A percentile compares a stretch with the other conserved stretches of the same genome.
Evolutionary conservation across 306 rosid species (phyloP).

Genomic region (Coriaria nepalensis): DNA sequence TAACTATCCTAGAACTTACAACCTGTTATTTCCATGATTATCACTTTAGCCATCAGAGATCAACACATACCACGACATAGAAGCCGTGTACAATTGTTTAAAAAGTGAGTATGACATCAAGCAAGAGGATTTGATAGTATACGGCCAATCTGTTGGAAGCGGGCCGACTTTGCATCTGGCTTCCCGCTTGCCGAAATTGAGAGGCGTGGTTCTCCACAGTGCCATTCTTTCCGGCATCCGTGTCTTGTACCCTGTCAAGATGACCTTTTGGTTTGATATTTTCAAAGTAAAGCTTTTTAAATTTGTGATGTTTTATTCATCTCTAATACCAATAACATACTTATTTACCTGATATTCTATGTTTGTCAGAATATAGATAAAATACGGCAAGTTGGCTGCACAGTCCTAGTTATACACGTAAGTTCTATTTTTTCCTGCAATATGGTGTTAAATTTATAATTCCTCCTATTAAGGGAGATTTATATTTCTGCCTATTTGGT

Average conservation of each 20-base stretch:
- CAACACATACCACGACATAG: conserved; percentile 87
- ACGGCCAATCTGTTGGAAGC: conserved; percentile 98
- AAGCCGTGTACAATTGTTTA: conserved; percentile 88
- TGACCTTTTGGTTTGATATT: conserved; percentile 96
- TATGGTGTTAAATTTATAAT: not conserved
- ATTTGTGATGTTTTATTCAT: conserved; percentile 2
- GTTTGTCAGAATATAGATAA: conserved; percentile 83
- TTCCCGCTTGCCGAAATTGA: conserved; percentile 51
- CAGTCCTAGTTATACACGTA: conserved; percentile 94
- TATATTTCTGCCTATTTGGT: conserved; percentile 1
- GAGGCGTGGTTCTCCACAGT: conserved; percentile 98
- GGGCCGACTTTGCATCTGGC: conserved; percentile 91
- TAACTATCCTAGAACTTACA: conserved; percentile 5
- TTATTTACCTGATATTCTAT: not conserved
- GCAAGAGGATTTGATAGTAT: conserved; percentile 84
- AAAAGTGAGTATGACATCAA: conserved; percentile 55
- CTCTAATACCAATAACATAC: not conserved
- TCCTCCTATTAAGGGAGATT: no score
- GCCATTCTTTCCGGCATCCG: conserved; percentile 95
- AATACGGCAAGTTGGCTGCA: conserved; percentile 67
- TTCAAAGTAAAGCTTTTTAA: conserved; percentile 52
- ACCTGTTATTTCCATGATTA: conserved; percentile 17
- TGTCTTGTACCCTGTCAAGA: conserved; percentile 81
- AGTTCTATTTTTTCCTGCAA: conserved; percentile 20
- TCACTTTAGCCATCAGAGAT: conserved; percentile 73